Percentiles rank a stretch among this genome's conserved stretches.
Conservation (phyloP, 371 early-diverging fungal species). For the Mucor saturninus region DNA sequence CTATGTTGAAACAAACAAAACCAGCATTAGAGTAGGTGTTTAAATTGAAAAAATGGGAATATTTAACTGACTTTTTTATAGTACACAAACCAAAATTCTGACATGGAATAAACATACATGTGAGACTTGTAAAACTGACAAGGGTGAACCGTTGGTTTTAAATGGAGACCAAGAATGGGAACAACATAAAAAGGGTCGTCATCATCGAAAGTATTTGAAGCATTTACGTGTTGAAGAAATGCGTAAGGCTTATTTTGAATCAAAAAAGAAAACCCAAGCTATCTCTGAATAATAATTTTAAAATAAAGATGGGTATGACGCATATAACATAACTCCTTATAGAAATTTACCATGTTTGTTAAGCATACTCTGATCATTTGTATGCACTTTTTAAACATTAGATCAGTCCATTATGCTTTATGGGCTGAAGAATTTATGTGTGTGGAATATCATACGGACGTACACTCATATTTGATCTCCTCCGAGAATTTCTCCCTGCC, state of each 20-base stretch:
- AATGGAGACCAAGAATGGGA: conserved; percentile 76
- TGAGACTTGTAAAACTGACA: conserved; percentile 55
- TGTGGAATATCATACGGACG: too few species aligned
- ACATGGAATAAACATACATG: conserved; percentile 71
- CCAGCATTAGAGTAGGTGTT: conserved; percentile 37
- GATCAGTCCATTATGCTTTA: too few species aligned
- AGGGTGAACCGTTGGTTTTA: conserved; percentile 55
- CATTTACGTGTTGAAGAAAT: conserved; percentile 24
- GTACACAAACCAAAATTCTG: conserved; percentile 54
- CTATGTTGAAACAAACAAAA: conserved; percentile 37
- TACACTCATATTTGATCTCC: too few species aligned
- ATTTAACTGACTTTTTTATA: conserved; percentile 25
- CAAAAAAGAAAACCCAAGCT: conserved; percentile 5
- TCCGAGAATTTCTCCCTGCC: too few species aligned
- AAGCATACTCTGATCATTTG: too few species aligned
- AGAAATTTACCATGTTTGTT: too few species aligned
- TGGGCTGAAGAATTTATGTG: too few species aligned
- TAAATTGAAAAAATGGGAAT: not conserved
- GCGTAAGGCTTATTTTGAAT: conserved; percentile 27
- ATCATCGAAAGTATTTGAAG: conserved; percentile 60
- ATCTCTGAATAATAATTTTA: not conserved
- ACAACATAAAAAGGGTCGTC: conserved; percentile 65
- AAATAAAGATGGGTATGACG: too few species aligned
- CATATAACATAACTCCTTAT: too few species aligned
- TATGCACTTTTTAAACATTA: too few species aligned